Base-by-base conservation (phyloP, 805 yeast species). In the Candida ficus region DNA sequence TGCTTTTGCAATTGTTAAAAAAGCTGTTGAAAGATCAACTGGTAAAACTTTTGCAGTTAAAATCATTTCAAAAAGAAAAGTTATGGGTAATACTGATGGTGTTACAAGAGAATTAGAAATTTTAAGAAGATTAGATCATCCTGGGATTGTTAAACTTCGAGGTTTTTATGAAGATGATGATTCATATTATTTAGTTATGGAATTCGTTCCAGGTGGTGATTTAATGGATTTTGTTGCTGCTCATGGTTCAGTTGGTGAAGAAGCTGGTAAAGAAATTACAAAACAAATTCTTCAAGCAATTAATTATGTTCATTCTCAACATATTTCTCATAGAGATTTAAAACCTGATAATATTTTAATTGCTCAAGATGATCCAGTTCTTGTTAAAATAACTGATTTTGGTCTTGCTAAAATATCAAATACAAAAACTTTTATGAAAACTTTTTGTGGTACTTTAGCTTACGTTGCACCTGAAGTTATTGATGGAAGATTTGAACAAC, bases 401-500 rank as follows among this genome's bases (percentile, higher is more conserved):
- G 99, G 99, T 0, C 68, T 93, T 33, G 99, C 99, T 0, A 93
- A 93, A 62, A 80, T 88, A 21, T 80, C 89, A 47, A 93, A 83
- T 43, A 80, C 79, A 39, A 83, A 89, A 9, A 78, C 95, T 2
- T 79, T 84, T 47, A 82, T 93, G 84, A 90, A 88, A 59, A 91
- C 99, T 0, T 93, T 93, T 54, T 93, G 99, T 64, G 99, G 99
- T 2, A 93, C 99, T 0, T 62, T 93, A 47, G 97, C 98, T 2
- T 93, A 93, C 55, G 83, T 93, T 37, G 99, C 99, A 0, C 99
- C 99, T 0, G 99, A 93, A 60, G 88, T 93, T 7, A 64, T 80
- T 28, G 64, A 64, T 22, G 73, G 72, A 12, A 62, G 67, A 41
- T 58, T 57, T 25, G 47, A 57, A 8, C 52, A 49, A 35, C 38